Evolutionary conservation across 306 rosid species (phyloP).

Genomic region (Corylus avellana): DNA sequence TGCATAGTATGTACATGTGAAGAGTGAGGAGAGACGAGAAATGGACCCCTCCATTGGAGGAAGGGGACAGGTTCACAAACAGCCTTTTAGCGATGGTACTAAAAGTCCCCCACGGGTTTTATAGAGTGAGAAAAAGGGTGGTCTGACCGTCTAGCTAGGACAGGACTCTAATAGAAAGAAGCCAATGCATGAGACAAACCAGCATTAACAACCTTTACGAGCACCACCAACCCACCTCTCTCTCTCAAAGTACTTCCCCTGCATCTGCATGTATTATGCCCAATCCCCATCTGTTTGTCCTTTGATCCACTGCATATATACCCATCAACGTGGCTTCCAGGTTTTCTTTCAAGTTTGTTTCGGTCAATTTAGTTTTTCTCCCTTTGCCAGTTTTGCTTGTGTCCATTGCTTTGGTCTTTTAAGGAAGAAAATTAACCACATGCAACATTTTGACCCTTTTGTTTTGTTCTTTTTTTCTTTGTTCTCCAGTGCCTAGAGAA

Average conservation of each 20-base stretch:
- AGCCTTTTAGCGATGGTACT: not conserved
- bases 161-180: not conserved
- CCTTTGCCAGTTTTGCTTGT: too few species aligned
- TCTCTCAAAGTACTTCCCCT: not conserved
- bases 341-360: too few species aligned
- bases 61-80: slow-evolving; percentile 1
- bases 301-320: too few species aligned
- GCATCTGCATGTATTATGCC: not conserved
- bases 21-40: not conserved
- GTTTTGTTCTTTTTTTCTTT: not conserved
- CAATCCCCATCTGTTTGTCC: not conserved
- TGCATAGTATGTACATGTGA: not conserved
- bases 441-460: not conserved
- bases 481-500: not conserved
- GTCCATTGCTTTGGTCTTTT: not conserved
- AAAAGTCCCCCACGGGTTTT: slow-evolving; percentile 9
- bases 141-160: slow-evolving; percentile 1
- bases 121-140: not conserved
- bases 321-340: too few species aligned
- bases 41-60: slow-evolving; percentile 18
- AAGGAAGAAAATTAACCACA: not conserved
- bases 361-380: too few species aligned
- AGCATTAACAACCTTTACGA: slow-evolving; percentile 33
- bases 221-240: not conserved
- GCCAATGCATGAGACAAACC: slow-evolving; percentile 31